Percentiles rank a stretch among this genome's conserved stretches.
These are phyloP conservation scores for Xylariaceae sp. DNA, from an alignment of 2,329 filamentous ascomycete species.

Conservation along the genomic window DNA sequence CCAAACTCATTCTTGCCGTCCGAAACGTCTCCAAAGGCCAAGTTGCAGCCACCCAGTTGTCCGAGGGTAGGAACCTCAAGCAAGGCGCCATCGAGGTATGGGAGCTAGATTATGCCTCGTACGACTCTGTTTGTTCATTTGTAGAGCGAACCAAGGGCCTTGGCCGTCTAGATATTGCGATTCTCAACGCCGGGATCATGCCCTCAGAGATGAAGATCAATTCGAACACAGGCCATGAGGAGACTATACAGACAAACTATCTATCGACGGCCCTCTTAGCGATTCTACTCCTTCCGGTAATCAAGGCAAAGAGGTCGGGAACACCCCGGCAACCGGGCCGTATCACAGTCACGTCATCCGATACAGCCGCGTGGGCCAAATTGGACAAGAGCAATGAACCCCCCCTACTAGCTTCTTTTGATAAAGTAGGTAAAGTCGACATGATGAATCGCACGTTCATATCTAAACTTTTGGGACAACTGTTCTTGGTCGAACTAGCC, in stretches of 20 bases:
- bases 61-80: too few species aligned
- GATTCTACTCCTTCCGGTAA: conserved; percentile 11
- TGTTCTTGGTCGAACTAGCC: conserved; percentile 32
- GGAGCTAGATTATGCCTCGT: conserved; percentile 5
- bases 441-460: conserved; percentile 15
- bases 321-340: conserved; percentile 1
- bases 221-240: conserved; percentile 19
- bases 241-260: conserved; percentile 22
- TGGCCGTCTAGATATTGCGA: conserved; percentile 19
- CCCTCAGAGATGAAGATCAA: background rate
- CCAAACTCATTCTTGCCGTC: too few species aligned
- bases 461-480: conserved; percentile 15
- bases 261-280: conserved; percentile 15
- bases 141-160: conserved; percentile 3
- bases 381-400: conserved; percentile 10
- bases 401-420: conserved; percentile 6
- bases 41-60: too few species aligned
- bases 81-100: conserved; percentile 6
- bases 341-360: conserved; percentile 27
- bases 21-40: too few species aligned
- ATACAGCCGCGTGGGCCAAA: conserved; percentile 22
- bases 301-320: conserved; percentile 6
- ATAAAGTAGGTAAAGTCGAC: conserved; percentile 6
- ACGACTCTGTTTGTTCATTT: conserved; percentile 6
- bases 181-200: conserved; percentile 20